Base-by-base conservation (phyloP, 306 rosid genomes). In the Sicyos edulis region DNA sequence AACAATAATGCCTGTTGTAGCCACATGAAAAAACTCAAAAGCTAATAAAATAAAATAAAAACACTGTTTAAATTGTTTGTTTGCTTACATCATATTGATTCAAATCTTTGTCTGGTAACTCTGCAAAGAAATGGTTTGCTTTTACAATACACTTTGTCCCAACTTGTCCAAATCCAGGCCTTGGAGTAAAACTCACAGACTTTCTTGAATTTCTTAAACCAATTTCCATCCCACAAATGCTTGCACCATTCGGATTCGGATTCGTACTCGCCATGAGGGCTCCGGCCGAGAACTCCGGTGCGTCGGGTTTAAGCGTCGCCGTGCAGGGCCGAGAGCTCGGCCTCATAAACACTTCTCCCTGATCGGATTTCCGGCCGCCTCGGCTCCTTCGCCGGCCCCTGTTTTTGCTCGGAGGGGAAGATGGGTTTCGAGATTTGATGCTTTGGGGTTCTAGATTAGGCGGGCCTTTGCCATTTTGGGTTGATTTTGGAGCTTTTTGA, bases 111-210 rank as follows among this genome's bases (percentile, higher is more conserved):
- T 93, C 95, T 20, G 99, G 99, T 75, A 93, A 85, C 86, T 87
- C 97, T 57, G 99, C 91, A 75, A 91, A 88, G 87, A 93, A 93
- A 81, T 93, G 99, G 88, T 93, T 93, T 70, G 97, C 96, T 85
- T 93, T 93, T 11, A 93, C 97, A 76, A 91, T 78, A 82, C 97
- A 91, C 78, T 83, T 93, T 19, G 90, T 82, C 78, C 99, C 99
- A 81, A 80, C 86, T 80, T 91, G 97, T 17, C 99, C 99, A 75
- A 51, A 89, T 8, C 99, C 99, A 58, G 99, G 99, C 72, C 99
- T 86, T 7, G 78, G 89, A 40, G 97, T 95, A 71, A 93, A 91
- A 61, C 75, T 89, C 84, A 87, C 53, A 63, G 96, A 84, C 81
- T 93, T 93, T 79, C 91, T 91, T 67, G 99, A 93, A 78, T 82